Conservation (phyloP, 108 stramenopile genomes). For the Cyclostephanos invisitatus region DNA sequence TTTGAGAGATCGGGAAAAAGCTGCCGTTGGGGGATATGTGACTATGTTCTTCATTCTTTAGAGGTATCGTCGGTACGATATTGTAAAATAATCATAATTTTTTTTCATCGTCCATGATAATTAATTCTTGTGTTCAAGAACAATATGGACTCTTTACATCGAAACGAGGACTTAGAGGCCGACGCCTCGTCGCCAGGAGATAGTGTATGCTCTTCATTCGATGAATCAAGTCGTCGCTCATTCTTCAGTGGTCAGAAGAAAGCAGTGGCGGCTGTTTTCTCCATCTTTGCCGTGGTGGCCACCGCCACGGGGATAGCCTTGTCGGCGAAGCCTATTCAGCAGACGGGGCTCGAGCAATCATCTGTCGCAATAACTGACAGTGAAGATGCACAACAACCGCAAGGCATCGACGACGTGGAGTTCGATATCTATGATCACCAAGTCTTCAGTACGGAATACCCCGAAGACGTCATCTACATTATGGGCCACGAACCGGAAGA, state of each 20-base stretch:
- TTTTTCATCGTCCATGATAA: too few relatives aligned
- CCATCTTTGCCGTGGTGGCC: slow-evolving; percentile 19
- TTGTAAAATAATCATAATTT: too few relatives aligned
- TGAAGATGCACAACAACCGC: background rate
- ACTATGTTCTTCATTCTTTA: too few relatives aligned
- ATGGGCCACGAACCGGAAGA: background rate
- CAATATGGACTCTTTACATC: slow-evolving; percentile 1
- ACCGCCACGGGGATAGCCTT: slow-evolving; percentile 20
- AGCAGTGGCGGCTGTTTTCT: slow-evolving; percentile 9
- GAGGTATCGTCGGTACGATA: too few relatives aligned
- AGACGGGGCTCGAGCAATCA: background rate
- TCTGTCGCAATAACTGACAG: background rate
- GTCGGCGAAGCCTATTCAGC: slow-evolving; percentile 10
- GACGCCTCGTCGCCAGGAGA: background rate
- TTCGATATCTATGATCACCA: slow-evolving; percentile 2
- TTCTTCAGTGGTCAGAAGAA: slow-evolving; percentile 25
- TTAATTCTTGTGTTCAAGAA: too few relatives aligned
- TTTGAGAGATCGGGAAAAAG: too few relatives aligned
- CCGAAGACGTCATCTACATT: slow-evolving; percentile 10
- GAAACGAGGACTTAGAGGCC: slow-evolving; percentile 5
- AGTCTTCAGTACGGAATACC: slow-evolving; percentile 7
- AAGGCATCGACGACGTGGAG: background rate
- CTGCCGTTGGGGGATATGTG: too few relatives aligned
- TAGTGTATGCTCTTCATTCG: background rate
- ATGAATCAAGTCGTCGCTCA: slow-evolving; percentile 12